Evolutionary conservation across 2,329 filamentous ascomycete genomes (phyloP).

Genomic region (Phialophora expanda): DNA sequence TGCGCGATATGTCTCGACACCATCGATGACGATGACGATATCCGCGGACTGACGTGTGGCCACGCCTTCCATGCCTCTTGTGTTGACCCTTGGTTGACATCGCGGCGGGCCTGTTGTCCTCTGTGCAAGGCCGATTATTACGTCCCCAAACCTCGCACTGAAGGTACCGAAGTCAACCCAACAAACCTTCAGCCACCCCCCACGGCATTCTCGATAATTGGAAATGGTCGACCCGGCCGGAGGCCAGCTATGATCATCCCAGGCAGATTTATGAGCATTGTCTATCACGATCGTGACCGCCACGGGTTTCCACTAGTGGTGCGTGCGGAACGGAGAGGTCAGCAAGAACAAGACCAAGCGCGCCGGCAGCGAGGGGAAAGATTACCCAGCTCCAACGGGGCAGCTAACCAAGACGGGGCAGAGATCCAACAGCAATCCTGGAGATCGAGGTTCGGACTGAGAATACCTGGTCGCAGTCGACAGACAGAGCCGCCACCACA

Average conservation of each 20-base stretch:
- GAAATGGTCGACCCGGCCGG: conserved; percentile 47
- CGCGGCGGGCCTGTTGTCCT: conserved; percentile 90
- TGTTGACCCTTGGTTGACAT: conserved; percentile 95
- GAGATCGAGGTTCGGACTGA: conserved; percentile 26
- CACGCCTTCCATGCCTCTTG: conserved; percentile 97
- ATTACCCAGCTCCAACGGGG: conserved; percentile 13
- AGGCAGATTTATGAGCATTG: conserved; percentile 45
- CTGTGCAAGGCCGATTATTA: conserved; percentile 99
- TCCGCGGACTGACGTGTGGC: conserved; percentile 92
- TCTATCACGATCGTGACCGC: conserved; percentile 40
- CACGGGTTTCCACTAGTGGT: conserved; percentile 37
- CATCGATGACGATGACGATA: conserved; percentile 92
- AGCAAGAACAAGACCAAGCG: conserved; percentile 18
- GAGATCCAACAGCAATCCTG: conserved; percentile 13
- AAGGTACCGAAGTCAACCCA: conserved; percentile 45
- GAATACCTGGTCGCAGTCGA: conserved; percentile 22
- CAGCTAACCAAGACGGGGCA: conserved; percentile 4
- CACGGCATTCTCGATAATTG: conserved; percentile 42
- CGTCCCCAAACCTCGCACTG: conserved; percentile 82
- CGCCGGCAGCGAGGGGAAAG: conserved; percentile 14
- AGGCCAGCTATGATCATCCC: conserved; percentile 46
- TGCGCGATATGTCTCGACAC: conserved; percentile 96
- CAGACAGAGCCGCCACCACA: conserved; percentile 15
- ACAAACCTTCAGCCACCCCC: conserved; percentile 25
- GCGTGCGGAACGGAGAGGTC: conserved; percentile 33